A percentile compares a stretch with the other conserved stretches of the same genome.
Conservation (phyloP, 495 filamentous ascomycete genomes). For the Trichoderma erinaceum region DNA sequence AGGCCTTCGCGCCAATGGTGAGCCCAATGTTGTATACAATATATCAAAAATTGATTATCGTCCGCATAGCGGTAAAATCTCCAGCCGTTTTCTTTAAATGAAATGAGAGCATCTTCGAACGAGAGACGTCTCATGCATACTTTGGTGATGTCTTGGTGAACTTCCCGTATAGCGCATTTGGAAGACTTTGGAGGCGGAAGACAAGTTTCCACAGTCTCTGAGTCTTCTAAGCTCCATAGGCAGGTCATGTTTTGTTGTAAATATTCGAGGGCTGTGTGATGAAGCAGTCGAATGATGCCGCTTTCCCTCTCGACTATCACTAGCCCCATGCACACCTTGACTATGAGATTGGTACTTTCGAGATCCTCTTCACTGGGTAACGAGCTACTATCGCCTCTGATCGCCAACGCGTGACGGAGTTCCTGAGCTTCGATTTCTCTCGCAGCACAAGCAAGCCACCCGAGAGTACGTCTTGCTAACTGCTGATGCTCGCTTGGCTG, state of each 20-base stretch:
- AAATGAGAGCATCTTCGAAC: too few species aligned
- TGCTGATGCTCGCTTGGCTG: slow-evolving; percentile 23
- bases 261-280: slow-evolving; percentile 47
- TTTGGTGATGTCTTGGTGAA: too few species aligned
- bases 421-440: slow-evolving; percentile 33
- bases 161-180: too few species aligned
- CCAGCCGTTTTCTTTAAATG: too few species aligned
- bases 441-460: slow-evolving; percentile 35
- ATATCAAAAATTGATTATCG: too few species aligned
- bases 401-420: slow-evolving; percentile 39
- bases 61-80: too few species aligned
- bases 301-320: slow-evolving; percentile 38
- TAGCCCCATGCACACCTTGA: slow-evolving; percentile 42
- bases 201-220: too few species aligned
- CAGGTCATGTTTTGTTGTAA: slow-evolving; percentile 24
- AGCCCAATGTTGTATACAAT: too few species aligned
- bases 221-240: too few species aligned
- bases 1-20: too few species aligned
- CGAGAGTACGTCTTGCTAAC: slow-evolving; percentile 29
- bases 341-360: slow-evolving; percentile 26
- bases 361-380: slow-evolving; percentile 31
- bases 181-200: too few species aligned
- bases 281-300: slow-evolving; percentile 41
- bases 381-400: slow-evolving; percentile 22
- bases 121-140: too few species aligned